Conservation (phyloP, 1,284 basidiomycete species). For the Athelia sp. region DNA sequence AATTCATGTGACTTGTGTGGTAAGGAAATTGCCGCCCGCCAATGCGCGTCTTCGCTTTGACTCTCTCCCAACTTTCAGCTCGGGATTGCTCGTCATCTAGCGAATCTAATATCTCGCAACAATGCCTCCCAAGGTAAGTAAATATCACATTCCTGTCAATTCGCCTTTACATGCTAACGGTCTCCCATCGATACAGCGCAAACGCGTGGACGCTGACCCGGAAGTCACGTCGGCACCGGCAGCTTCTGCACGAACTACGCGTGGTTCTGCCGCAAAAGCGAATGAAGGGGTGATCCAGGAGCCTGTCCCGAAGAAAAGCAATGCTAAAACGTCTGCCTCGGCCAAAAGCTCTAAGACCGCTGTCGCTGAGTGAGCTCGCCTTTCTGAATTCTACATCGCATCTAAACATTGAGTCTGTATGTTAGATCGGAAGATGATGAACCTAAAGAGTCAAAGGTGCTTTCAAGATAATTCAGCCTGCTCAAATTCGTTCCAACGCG, state of each 20-base stretch:
- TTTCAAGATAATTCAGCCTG: no score
- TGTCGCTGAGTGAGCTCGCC: background rate
- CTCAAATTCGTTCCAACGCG: no score
- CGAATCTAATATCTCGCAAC: background rate
- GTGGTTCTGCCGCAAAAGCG: no score
- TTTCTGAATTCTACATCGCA: background rate
- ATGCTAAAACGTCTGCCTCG: background rate
- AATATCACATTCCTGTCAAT: background rate
- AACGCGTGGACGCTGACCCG: slow-evolving; percentile 26
- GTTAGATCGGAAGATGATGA: no score
- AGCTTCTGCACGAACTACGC: no score
- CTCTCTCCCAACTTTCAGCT: background rate
- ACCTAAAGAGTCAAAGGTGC: no score
- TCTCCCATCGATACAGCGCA: slow-evolving; percentile 34
- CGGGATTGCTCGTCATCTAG: background rate
- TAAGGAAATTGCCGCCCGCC: slow-evolving; percentile 11
- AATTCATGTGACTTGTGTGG: no score
- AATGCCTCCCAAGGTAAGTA: slow-evolving; percentile 39
- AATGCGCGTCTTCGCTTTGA: slow-evolving; percentile 3
- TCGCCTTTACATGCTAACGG: background rate
- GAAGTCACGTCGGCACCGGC: slow-evolving; percentile 1
- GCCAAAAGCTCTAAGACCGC: background rate
- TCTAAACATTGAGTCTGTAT: background rate
- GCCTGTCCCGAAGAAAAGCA: background rate
- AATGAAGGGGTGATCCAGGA: no score